Base-by-base conservation (phyloP, 495 filamentous ascomycete species). In the Penicillium lagena region DNA sequence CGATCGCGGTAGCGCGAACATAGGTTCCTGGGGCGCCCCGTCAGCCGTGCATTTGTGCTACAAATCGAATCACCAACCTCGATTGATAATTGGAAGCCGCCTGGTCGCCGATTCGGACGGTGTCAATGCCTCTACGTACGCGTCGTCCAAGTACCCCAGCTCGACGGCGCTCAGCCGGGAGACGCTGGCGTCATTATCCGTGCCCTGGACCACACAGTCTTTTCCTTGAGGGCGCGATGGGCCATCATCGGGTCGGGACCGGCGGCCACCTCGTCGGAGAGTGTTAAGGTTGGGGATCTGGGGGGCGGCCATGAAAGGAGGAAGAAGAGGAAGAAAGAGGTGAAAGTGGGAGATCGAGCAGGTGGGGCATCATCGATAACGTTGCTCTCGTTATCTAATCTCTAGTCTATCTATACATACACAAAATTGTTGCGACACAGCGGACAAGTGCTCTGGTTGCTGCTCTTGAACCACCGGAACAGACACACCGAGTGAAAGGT, bases 391-490 rank as follows among this genome's bases (percentile, higher is more conserved):
- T 22, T 22, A 22, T 38, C 36, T 38, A 14, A n/a, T 14, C 11
- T 38, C 36, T 38, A 38, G 40, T 31, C 27, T 11, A 13, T 22
- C 54, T 42, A 70, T 35, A 67, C 64, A 67, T 85, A 89, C 43
- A 85, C 80, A 60, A 94, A 93, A 30, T 82, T 78, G 62, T 89
- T 93, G 46, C 89, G 71, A 65, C 91, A 97, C 45, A 97, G 70
- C 39, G 91, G 90, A 61, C 91, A 98, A 41, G 80, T 89, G 55
- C 83, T 90, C 55, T 84, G 80, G 63, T 89, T 90, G 58, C 89
- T 94, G 57, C 79, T 90, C 76, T 86, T 84, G 72, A 98, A 96
- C 91, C 91, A 98, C 62, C 89, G 88, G 71, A 83, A 91, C 62
- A 98, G 67, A 69, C 91, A 98, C 7, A 79, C 75, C 6, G 82